Conservation (phyloP, 805 yeast genomes). For the Kregervanrija delftensis region DNA sequence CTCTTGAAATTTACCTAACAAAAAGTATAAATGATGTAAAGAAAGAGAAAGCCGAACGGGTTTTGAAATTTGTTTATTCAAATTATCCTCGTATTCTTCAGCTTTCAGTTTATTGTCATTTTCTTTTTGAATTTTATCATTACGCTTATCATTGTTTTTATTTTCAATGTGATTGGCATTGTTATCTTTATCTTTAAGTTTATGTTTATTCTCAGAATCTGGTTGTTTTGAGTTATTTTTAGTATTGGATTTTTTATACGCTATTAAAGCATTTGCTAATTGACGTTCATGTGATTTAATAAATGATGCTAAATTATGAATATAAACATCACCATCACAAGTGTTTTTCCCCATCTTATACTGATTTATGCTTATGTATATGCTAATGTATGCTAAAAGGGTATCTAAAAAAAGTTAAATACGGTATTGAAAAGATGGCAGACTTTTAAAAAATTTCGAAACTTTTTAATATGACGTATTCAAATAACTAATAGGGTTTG, state of each 20-base stretch:
- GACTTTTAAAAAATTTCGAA: too few species aligned
- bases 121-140: not conserved
- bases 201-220: not conserved
- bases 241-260: conserved; percentile 38
- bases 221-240: conserved; percentile 6
- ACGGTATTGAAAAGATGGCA: not conserved
- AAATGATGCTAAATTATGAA: conserved; percentile 46
- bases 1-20: conserved; percentile 50
- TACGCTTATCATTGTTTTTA: not conserved
- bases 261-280: conserved; percentile 50
- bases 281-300: conserved; percentile 51
- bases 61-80: conserved; percentile 23
- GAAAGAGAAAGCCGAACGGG: conserved; percentile 54
- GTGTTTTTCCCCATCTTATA: conserved; percentile 20
- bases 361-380: not conserved
- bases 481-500: too few species aligned
- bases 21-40: conserved; percentile 55
- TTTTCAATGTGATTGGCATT: not conserved
- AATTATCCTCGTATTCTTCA: conserved; percentile 10
- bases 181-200: not conserved
- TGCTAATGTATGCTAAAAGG: too few species aligned
- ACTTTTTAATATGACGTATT: too few species aligned
- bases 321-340: conserved; percentile 52
- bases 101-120: conserved; percentile 4
- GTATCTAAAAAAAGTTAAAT: not conserved